Evolutionary conservation across 75 land plant genomes (phyloP), one percentile per base, ranked within the genome.

Genomic region (Picea glauca): DNA sequence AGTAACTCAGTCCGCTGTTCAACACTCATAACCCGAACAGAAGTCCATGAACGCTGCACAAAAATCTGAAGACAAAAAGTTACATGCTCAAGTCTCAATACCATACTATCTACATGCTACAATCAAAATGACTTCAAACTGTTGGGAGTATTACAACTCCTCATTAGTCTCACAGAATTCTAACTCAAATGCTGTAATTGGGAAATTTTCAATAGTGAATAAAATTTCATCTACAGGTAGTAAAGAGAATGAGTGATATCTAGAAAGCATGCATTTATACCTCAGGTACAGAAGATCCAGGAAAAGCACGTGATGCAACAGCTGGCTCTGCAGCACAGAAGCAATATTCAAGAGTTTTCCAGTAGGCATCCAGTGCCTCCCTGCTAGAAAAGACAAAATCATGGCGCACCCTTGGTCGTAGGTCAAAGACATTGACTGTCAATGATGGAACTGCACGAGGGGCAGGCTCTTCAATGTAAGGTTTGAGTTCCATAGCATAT

Each of bases 281-380:
- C 98, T 95, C 98, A 60, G 84, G 90, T 78, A 95, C 99, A 80
- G 85, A 85, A 78, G 96, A 91, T 54, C 98, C 99, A 80, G 99
- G 99, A 76, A 98, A 98, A 62, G 91, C 89, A 86, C 81, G 93
- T 58, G 82, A 72, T 50, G 96, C 94, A 84, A 86, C 83, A 35
- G 78, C 58, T 40, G 90, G 81, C 73, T 89, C 83, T 82, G 94
- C 83, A 61, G 94, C 90, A 57, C 91, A 78, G 80, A 86, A 98
- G 77, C 89, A 91, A 72, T 93, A 91, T 80, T 98, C 99, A 75
- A 98, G 84, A 43, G 93, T 95, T 76, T 89, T 83, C 99, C 99
- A 98, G 74, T 98, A 98, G 31, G 82, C 87, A 77, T 98, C 94
- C 78, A 98, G 80, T 78, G 85, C 88, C 35, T 87, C 90, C 59